Evolutionary conservation across 1,139 yeast species (phyloP), one percentile per base, ranked within the genome.

Genomic region (Yamadazyma dushanensis): DNA sequence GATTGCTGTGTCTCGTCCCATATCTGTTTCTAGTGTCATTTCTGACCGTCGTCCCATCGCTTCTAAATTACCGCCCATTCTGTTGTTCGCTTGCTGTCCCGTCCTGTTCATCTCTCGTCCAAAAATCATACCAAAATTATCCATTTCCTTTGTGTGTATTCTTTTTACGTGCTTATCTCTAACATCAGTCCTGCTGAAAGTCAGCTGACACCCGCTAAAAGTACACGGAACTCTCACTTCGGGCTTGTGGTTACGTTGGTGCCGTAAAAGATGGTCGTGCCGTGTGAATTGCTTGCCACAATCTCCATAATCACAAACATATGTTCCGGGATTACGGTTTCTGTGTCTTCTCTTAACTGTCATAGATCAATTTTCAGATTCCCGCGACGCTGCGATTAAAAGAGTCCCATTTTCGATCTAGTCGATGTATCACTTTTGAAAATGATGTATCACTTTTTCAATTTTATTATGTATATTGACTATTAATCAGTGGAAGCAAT

Each of bases 181-280:
- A 13, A 67, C 53, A 39, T 67, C 73, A 26, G 53, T 56, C 15
- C 73, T 45, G n/a, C 54, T 63, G 45, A 67, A 67, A 4, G 56
- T 53, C 35, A 55, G 58, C 9, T 61, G 59, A 46, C 73, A 67
- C 38, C 59, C 45, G 36, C 56, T 44, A 55, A 61, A 33, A 37
- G 49, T 10, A 54, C 55, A 38, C 38, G 38, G 35, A 39, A 58
- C 31, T 50, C 59, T 46, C 56, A 54, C 25, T 41, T 53, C 38
- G n/a, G 72, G 70, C 35, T 62, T 62, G 44, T 67, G 73, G 44
- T 66, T 65, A 37, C 63, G 53, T 40, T 63, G 57, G 44, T 67
- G 73, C 14, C 73, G 48, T 5, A 63, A 51, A 20, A 67, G 47
- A 41, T 66, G 71, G 47, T 67, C 73, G 3, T 63, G 54, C 14